A percentile compares a stretch with the other conserved stretches of the same genome.
These are phyloP conservation scores for Obba rivulosa DNA, from an alignment of 768 basidiomycete genomes.

Conservation along the genomic window DNA sequence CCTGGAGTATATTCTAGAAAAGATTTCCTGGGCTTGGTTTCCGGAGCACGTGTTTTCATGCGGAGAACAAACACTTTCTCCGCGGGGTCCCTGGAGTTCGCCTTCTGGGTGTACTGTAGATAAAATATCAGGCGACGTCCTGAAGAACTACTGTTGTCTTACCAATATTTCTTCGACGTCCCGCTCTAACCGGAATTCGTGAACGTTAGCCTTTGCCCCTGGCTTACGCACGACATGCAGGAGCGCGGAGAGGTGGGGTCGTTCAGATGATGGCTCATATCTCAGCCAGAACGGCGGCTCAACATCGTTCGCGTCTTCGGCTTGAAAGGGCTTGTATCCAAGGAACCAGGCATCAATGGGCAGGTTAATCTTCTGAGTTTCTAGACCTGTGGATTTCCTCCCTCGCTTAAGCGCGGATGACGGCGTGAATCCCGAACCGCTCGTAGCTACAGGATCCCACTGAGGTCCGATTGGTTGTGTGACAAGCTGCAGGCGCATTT, in stretches of 20 bases:
- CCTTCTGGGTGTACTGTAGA: not conserved
- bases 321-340: slow-evolving; percentile 1
- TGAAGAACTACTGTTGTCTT: not conserved
- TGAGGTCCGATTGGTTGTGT: not conserved
- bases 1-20: not conserved
- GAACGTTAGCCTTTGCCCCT: not conserved
- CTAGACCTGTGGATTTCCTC: not conserved
- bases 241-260: not conserved
- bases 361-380: not conserved
- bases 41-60: not conserved
- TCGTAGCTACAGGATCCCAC: not conserved
- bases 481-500: not conserved
- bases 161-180: slow-evolving; percentile 2
- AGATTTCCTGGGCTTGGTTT: not conserved
- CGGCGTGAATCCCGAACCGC: not conserved
- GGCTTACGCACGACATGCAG: not conserved
- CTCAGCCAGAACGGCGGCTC: slow-evolving; percentile 1
- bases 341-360: slow-evolving; percentile 5
- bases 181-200: not conserved
- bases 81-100: not conserved
- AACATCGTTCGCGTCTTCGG: not conserved
- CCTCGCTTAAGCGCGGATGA: not conserved
- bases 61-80: not conserved
- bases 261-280: not conserved
- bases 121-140: not conserved